phyloP scores from a whole-genome alignment of 495 filamentous ascomycete genomes.

The Thermochaetoides thermophila region DNA sequence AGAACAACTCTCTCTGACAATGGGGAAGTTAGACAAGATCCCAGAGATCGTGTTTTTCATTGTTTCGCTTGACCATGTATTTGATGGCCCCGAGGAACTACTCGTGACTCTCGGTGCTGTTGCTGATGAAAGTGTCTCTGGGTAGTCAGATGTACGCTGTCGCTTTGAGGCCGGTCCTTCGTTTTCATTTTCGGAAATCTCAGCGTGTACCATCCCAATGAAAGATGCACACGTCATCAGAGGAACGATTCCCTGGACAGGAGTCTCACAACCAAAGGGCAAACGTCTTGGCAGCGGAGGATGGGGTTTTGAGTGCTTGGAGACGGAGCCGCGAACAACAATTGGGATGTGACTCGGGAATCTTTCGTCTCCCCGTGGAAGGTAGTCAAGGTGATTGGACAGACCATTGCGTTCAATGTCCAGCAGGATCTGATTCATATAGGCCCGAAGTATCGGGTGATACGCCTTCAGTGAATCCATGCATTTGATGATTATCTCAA shows the following conservation, averaged over 20 bases:
- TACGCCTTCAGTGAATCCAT: slow-evolving; percentile 25
- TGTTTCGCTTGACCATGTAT: background rate
- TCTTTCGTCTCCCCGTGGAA: background rate
- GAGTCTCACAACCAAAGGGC: slow-evolving; percentile 14
- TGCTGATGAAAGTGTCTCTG: background rate
- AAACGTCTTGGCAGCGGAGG: slow-evolving; percentile 23
- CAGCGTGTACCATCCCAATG: background rate
- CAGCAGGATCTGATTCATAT: slow-evolving; percentile 24
- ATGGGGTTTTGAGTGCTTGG: slow-evolving; percentile 16
- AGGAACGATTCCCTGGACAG: no score
- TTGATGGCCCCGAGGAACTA: background rate
- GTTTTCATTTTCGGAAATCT: background rate
- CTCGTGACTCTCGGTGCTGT: background rate
- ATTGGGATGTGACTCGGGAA: slow-evolving; percentile 20
- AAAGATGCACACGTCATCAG: background rate
- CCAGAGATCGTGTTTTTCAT: background rate
- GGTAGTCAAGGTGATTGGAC: slow-evolving; percentile 2
- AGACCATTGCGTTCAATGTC: slow-evolving; percentile 27
- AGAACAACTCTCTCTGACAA: background rate
- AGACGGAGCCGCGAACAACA: slow-evolving; percentile 20
- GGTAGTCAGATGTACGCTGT: slow-evolving; percentile 1
- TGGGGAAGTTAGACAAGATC: background rate
- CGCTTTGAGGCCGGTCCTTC: slow-evolving; percentile 4
- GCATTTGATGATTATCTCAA: slow-evolving; percentile 24
- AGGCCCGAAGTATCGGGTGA: slow-evolving; percentile 24